Base-by-base conservation (phyloP, 2,329 filamentous ascomycete species). In the Ceratocystis destructans region DNA sequence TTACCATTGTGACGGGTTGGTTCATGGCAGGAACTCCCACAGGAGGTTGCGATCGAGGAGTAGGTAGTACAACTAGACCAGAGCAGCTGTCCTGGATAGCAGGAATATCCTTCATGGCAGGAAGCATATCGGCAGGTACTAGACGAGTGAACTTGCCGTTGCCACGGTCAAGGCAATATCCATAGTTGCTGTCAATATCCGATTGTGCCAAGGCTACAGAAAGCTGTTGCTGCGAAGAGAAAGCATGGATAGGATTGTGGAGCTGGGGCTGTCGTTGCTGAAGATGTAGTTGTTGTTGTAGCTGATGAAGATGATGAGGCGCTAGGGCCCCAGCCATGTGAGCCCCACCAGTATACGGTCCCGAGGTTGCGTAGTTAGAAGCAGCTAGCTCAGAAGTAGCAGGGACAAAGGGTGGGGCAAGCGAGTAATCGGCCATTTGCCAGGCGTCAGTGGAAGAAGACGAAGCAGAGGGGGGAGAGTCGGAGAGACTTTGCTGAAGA, bases 111-210 rank as follows among this genome's bases (percentile, higher is more conserved):
- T 73, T 70, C 44, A 80, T 71, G 2, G 74, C 71, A 0, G 78
- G 79, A 10, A 85, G 73, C 73, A 78, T 75, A 68, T 86, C 83
- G 0, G 80, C 82, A 0, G 81, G 81, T 15, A 85, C 75, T 0
- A 86, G 77, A 2, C 79, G 76, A 4, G 83, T 84, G 67, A 78
- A 80, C 61, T 76, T 73, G 2, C 83, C 83, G 67, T 83, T 78
- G 7, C 79, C 79, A 5, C 83, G 77, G 64, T 80, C 77, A 64
- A 81, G 78, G 69, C 77, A 83, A 71, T 85, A 85, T 1, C 75
- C 77, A 66, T 77, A 80, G 15, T 67, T 72, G 41, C 61, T 64
- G 1, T 67, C 44, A 28, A 67, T 20, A 15, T 57, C 46, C 15
- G 33, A 17, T 10, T 64, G 63, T 0, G 65, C 50, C 15, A 63